A percentile compares a stretch with the other conserved stretches of the same genome.
Evolutionary conservation across 441 rosid species (phyloP).

Genomic region (Pelargonium australe): DNA sequence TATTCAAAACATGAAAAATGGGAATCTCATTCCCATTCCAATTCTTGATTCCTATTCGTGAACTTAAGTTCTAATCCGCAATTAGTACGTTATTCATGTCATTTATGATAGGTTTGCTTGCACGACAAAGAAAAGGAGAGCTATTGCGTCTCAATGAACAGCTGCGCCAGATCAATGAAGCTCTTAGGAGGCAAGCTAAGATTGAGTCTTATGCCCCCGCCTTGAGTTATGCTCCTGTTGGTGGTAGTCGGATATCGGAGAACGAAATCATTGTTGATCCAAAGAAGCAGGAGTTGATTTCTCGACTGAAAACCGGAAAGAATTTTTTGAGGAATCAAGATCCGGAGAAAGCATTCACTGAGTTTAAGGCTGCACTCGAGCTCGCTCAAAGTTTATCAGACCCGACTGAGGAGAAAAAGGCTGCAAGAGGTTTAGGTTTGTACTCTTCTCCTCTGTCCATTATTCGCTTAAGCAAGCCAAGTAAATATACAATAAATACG

Average conservation of each 20-base stretch:
- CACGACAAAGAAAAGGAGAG: constrained; percentile 88
- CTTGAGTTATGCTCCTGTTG: constrained; percentile 90
- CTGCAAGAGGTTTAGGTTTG: constrained; percentile 88
- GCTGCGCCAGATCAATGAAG: constrained; percentile 83
- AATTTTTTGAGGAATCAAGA: constrained; percentile 79
- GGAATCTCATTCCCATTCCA: not conserved
- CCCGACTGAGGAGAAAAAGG: constrained; percentile 83
- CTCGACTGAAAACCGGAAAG: constrained; percentile 69
- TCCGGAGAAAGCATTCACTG: constrained; percentile 62
- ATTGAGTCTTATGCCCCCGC: constrained; percentile 90
- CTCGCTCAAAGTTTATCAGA: constrained; percentile 70
- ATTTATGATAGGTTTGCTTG: constrained; percentile 57
- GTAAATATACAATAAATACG: too few species aligned
- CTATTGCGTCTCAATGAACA: constrained; percentile 75
- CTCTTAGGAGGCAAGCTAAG: constrained; percentile 89
- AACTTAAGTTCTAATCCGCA: not conserved
- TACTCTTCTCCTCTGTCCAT: constrained; percentile 1
- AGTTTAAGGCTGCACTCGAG: constrained; percentile 74
- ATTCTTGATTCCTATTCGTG: too few species aligned
- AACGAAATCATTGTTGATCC: constrained; percentile 77
- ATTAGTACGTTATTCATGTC: not conserved
- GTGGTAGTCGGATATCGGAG: constrained; percentile 48
- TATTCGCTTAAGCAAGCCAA: not conserved
- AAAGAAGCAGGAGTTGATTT: constrained; percentile 69
- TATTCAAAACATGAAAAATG: not conserved